Base-by-base conservation (phyloP, 192 early-diverging fungal species). In the Coemansia guatemalensis region DNA sequence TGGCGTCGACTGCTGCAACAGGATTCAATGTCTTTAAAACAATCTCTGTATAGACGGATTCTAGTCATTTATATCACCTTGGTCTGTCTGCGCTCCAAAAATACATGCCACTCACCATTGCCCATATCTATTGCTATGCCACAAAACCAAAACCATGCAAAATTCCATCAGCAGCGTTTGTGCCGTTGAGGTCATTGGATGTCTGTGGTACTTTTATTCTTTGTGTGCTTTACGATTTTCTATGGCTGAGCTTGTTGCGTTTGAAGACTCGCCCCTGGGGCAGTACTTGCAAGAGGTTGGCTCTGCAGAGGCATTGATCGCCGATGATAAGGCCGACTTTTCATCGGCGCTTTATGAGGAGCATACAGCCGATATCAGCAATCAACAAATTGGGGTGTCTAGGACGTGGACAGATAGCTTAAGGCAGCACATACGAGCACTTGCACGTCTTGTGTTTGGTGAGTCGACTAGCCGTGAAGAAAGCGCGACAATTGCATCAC, bases 1-100 rank as follows among this genome's bases (percentile, higher is more conserved):
- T 99, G 5, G 82, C 93, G 23, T 90, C 88, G 48, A 99, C 96
- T 51, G 88, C 95, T 18, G 81, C 69, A 53, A 76, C 90, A 30
- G 97, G 97, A 21, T 95, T 98, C 74, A 98, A 99, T 73, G 85
- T 99, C 44, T 98, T 97, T 78, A 97, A 98, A 78, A 98, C 97
- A n/a, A 95, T 99, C 56, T 89, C 88, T 11, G 84, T 90, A 26
- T 92, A 87, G 53, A 8, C 35, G 9, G 35, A 11, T 4, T 11
- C 9, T 11, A 11, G 35, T 39, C 9, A 1, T 39, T 11, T 39
- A 8, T 39, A 32, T 32, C 30, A 32, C 8, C 8, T 32, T 32
- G 35, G 9, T 39, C 6, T 39, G 11, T 11, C 9, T 39, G 35
- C 9, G 35, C 35, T 1, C 9, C 35, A 44, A 21, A 49, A 1